Base-by-base conservation (phyloP, 2,329 filamentous ascomycete genomes). In the Tolypocladium cylindrosporum region DNA sequence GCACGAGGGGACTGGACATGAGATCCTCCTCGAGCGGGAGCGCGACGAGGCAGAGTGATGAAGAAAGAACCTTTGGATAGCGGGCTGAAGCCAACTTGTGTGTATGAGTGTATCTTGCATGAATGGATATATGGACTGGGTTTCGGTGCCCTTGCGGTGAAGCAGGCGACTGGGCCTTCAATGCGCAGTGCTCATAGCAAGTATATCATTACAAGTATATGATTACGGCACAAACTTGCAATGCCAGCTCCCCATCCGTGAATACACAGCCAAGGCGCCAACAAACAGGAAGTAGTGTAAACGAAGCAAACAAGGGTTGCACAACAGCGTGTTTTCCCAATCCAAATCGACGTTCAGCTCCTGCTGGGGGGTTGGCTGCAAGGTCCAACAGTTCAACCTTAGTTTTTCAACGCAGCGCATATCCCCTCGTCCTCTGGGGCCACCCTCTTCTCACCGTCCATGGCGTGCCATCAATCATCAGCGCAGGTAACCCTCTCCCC, bases 1-100 rank as follows among this genome's bases (percentile, higher is more conserved):
- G 10, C 73, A 71, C 55, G 85, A 88, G 61, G 84, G 85, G 0
- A 74, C 84, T 64, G 85, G 85, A 0, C 84, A 87, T 67, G 85
- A 87, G 68, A 81, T 88, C 52, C 77, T 83, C 75, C 67, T 88
- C 1, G 81, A 85, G 34, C 84, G 84, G 0, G 85, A 87, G 48
- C 31, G 19, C 10, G 48, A 37, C 13, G 31, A 21, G 16, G 10
- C 16, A 2, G 9, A 40, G 48, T 36, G 21, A 37, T 37, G 31
- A 27, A 11, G 24, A 24, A 24, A n/a, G n/a, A n/a, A n/a, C n/a
- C n/a, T 21, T 37, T 36, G 48, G 19, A 36, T 37, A 52, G 48
- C 19, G 31, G 19, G 31, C 31, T 14, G 19, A 37, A 52, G 31
- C 48, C 10, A 2, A 52, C 31, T 13, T 14, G 36, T 36, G 36